A percentile compares a stretch with the other conserved stretches of the same genome.
Evolutionary conservation across 2,329 filamentous ascomycete species (phyloP).

Genomic region (Fusarium irregulare): DNA sequence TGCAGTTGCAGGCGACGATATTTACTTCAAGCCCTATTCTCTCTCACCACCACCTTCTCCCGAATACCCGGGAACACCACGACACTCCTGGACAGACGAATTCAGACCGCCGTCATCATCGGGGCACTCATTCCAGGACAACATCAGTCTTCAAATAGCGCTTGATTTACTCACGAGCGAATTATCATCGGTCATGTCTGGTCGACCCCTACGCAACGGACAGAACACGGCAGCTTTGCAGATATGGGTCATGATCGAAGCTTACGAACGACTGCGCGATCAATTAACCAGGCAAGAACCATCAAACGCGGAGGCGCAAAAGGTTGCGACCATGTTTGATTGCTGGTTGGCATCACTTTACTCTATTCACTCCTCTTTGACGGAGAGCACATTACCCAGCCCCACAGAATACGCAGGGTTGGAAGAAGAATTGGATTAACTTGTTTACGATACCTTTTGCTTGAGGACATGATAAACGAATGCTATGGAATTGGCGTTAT

Average conservation of each 20-base stretch:
- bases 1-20: conserved; percentile 59
- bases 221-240: conserved; percentile 60
- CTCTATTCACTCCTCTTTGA: conserved; percentile 55
- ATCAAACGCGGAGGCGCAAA: conserved; percentile 48
- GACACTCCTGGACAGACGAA: conserved; percentile 15
- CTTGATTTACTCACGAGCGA: conserved; percentile 63
- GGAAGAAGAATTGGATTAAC: conserved; percentile 43
- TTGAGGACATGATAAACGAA: conserved; percentile 18
- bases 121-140: conserved; percentile 45
- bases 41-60: conserved; percentile 53
- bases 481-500: conserved; percentile 29
- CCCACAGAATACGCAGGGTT: conserved; percentile 48
- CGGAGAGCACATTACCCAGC: conserved; percentile 36
- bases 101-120: conserved; percentile 32
- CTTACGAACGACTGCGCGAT: conserved; percentile 65
- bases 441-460: conserved; percentile 4
- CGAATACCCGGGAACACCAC: conserved; percentile 32
- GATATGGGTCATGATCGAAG: conserved; percentile 68
- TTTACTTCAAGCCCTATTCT: conserved; percentile 60
- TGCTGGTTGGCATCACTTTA: conserved; percentile 64
- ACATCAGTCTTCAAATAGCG: conserved; percentile 61
- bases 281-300: conserved; percentile 54
- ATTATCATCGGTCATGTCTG: conserved; percentile 56
- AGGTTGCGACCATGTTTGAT: conserved; percentile 57
- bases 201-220: conserved; percentile 40